Base-by-base conservation (phyloP, 1,284 basidiomycete genomes). In the Apiotrichum veenhuisii region DNA sequence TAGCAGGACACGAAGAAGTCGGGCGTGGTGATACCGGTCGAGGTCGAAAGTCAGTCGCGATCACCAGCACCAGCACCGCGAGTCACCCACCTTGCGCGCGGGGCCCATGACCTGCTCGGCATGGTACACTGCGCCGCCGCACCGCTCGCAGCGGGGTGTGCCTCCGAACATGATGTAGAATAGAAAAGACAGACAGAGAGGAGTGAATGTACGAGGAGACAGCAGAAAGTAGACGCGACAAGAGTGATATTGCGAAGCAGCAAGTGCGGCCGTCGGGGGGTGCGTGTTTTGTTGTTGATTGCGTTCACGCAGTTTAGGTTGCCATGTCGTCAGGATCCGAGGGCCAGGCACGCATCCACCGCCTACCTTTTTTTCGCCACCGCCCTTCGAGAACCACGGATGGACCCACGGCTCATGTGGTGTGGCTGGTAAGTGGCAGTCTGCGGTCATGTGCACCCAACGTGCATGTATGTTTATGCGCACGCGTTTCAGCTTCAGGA, bases 91-190 rank as follows among this genome's bases (percentile, higher is more conserved):
- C 65, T 69, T 73, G 5, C 77, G 60, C 15, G 61, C 76, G 1
- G 77, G 78, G 14, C 77, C 78, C 48, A 78, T 67, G 3, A 70
- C 71, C 57, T 77, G 73, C 61, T 79, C 78, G 34, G 75, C 76
- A 59, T 76, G 73, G 62, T 79, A 79, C 36, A 75, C 78, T 0
- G 69, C 61, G 36, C 66, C 62, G 30, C 60, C 60, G 55, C 78
- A 79, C 12, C 63, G 65, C 23, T 71, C 64, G 55, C 78, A 79
- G 42, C 65, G 66, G 2, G 75, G 73, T 34, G 75, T 67, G 5
- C 69, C 74, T 25, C 73, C 74, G 2, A 63, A 47, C 64, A 64
- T 65, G 30, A 2, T 49, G 34, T 3, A 18, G 12, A 14, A 33
- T 7, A 37, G 36, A 9, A 18, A 5, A 18, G 17, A 5, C 15